Evolutionary conservation across 441 rosid genomes (phyloP).

Genomic region (Erodium moschatum): DNA sequence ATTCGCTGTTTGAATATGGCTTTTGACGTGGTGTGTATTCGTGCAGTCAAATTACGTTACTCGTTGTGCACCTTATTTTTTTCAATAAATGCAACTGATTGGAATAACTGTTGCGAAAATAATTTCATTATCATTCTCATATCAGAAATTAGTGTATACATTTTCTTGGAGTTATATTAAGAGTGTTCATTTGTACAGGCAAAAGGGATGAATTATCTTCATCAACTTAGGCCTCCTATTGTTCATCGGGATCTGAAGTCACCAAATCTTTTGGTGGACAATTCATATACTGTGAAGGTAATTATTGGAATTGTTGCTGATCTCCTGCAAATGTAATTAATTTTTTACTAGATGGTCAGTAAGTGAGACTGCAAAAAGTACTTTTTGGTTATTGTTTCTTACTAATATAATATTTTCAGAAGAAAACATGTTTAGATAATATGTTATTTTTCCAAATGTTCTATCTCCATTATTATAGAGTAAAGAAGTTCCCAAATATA

Average conservation of each 20-base stretch:
- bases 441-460: no score
- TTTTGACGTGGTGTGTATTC: slow-evolving; percentile 76
- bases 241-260: slow-evolving; percentile 94
- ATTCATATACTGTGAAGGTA: slow-evolving; percentile 90
- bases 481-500: no score
- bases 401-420: not conserved
- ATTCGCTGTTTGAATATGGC: slow-evolving; percentile 91
- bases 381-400: not conserved
- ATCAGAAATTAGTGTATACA: not conserved
- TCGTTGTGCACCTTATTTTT: not conserved
- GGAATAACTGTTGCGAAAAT: not conserved
- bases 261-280: slow-evolving; percentile 93
- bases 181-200: slow-evolving; percentile 46
- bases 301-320: slow-evolving; percentile 9
- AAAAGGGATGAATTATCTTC: slow-evolving; percentile 99
- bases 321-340: not conserved
- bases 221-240: slow-evolving; percentile 56
- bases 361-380: not conserved
- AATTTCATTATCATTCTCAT: not conserved
- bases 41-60: not conserved
- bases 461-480: no score
- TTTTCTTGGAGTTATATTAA: not conserved
- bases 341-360: not conserved
- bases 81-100: not conserved
- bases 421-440: no score